Conservation (phyloP, 306 rosid genomes). For the Potentilla sterilis region DNA sequence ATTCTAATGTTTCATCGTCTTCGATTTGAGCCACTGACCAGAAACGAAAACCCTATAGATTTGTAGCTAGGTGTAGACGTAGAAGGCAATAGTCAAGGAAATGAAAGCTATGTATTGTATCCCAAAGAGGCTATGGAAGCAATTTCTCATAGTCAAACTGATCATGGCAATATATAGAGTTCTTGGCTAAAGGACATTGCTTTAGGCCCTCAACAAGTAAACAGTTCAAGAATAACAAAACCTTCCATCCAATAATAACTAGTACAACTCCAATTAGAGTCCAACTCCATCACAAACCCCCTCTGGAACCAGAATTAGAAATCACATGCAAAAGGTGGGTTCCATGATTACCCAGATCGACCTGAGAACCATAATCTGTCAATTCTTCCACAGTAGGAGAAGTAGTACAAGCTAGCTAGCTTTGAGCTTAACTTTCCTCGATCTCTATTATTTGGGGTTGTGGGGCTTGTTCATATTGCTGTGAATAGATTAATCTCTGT, state of each 20-base stretch:
- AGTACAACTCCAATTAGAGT: neutral
- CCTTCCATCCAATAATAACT: neutral
- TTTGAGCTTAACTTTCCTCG: neutral
- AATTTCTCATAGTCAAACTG: neutral
- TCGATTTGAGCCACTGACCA: too few relatives aligned
- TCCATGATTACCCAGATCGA: neutral
- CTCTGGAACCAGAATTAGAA: neutral
- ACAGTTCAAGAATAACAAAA: neutral
- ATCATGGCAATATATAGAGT: neutral
- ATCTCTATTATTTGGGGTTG: slow-evolving; percentile 1
- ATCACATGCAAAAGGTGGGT: slow-evolving; percentile 7
- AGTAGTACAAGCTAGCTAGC: neutral
- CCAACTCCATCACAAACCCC: neutral
- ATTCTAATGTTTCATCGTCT: too few relatives aligned
- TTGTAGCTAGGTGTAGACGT: slow-evolving; percentile 35
- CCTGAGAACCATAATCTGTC: neutral
- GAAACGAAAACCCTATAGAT: neutral
- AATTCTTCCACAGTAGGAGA: neutral
- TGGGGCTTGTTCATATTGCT: neutral
- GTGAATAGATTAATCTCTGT: neutral
- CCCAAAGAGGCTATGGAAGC: slow-evolving; percentile 20
- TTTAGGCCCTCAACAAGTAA: slow-evolving; percentile 20
- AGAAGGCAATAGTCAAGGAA: slow-evolving; percentile 50
- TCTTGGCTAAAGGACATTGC: neutral
- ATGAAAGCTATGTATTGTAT: slow-evolving; percentile 33